A percentile compares a stretch with the other conserved stretches of the same genome.
Evolutionary conservation across 2,329 filamentous ascomycete species (phyloP).

Genomic region (Penicillium decumbens): DNA sequence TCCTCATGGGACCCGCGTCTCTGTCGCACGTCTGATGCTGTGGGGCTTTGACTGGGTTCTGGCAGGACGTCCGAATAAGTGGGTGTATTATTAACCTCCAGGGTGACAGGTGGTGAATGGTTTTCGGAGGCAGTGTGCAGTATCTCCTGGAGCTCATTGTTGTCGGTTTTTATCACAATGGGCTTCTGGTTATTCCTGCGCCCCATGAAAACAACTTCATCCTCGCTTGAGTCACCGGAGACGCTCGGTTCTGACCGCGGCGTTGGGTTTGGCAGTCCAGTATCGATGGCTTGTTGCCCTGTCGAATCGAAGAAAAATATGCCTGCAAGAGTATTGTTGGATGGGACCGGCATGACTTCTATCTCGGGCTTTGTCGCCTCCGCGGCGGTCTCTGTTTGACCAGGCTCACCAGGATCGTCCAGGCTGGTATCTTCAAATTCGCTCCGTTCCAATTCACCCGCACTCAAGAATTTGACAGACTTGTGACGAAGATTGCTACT

Average conservation of each 20-base stretch:
- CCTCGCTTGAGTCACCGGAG: constrained; percentile 61
- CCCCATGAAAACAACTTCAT: constrained; percentile 47
- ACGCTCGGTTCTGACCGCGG: constrained; percentile 25
- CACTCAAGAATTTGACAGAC: constrained; percentile 58
- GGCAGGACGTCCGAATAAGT: background rate
- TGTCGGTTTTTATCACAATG: constrained; percentile 11
- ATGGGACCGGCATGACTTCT: constrained; percentile 16
- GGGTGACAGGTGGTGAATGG: background rate
- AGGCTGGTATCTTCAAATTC: constrained; percentile 18
- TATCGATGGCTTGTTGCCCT: constrained; percentile 26
- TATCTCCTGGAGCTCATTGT: constrained; percentile 12
- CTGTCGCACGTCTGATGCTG: background rate
- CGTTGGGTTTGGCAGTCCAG: constrained; percentile 29
- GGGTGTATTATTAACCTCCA: background rate
- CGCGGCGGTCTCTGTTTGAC: background rate
- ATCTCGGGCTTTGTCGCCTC: constrained; percentile 3
- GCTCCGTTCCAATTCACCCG: constrained; percentile 46
- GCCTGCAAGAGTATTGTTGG: constrained; percentile 2
- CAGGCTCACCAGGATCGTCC: constrained; percentile 4
- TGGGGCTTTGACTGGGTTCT: background rate
- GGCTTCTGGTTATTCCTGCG: constrained; percentile 23
- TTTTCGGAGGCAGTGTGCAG: background rate
- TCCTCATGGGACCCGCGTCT: constrained; percentile 40
- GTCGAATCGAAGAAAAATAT: constrained; percentile 36
- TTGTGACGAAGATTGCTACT: constrained; percentile 53